These are phyloP conservation scores for Xylaria polymorpha DNA, from an alignment of 2,329 filamentous ascomycete species.

Conservation along the genomic window DNA sequence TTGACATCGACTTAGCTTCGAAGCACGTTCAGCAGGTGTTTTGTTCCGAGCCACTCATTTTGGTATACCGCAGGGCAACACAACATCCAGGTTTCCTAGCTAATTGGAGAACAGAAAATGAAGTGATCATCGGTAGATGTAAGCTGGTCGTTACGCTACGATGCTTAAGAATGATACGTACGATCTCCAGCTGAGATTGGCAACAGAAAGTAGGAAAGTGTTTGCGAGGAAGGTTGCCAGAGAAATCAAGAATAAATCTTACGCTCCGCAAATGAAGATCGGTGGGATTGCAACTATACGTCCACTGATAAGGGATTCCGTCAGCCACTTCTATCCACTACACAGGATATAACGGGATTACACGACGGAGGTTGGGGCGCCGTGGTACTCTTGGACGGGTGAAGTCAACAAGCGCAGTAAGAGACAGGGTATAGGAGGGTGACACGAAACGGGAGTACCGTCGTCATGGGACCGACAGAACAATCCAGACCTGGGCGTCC, in stretches of 20 bases:
- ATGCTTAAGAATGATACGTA: not conserved
- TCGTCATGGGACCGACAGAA: slow-evolving; percentile 37
- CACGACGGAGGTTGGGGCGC: slow-evolving; percentile 16
- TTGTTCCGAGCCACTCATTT: slow-evolving; percentile 5
- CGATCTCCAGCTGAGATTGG: slow-evolving; percentile 22
- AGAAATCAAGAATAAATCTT: slow-evolving; percentile 22
- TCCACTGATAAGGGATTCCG: slow-evolving; percentile 12
- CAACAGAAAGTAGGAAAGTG: slow-evolving; percentile 20
- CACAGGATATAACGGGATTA: slow-evolving; percentile 3
- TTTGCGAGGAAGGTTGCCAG: slow-evolving; percentile 28
- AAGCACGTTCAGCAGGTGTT: not conserved
- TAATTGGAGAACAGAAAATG: slow-evolving; percentile 15
- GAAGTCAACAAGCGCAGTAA: slow-evolving; percentile 21
- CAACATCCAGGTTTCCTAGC: not conserved
- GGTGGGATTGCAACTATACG: slow-evolving; percentile 13
- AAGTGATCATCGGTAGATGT: not conserved
- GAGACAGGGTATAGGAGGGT: slow-evolving; percentile 21
- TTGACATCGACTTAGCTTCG: slow-evolving; percentile 3
- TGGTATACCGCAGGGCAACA: slow-evolving; percentile 16
- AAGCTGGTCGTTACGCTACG: slow-evolving; percentile 10
- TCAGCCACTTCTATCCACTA: slow-evolving; percentile 16
- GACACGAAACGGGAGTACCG: slow-evolving; percentile 27
- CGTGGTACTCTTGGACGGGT: slow-evolving; percentile 5
- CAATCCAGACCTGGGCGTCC: slow-evolving; percentile 29
- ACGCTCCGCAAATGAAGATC: slow-evolving; percentile 12